Base-by-base conservation (phyloP, 2,329 filamentous ascomycete genomes). In the Trichoderma sp. region DNA sequence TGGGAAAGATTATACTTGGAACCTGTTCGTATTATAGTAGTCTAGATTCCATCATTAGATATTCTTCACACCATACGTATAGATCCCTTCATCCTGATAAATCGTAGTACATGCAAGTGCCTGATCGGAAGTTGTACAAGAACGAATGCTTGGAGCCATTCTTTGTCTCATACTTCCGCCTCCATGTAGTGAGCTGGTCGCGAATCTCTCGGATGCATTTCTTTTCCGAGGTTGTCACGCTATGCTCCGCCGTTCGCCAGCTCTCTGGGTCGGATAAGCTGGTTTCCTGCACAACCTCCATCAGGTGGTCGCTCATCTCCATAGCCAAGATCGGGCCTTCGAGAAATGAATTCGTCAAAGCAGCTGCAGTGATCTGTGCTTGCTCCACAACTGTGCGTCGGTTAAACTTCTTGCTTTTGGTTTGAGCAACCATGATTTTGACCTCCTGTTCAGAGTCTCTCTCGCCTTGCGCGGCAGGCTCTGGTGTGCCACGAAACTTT, bases 321-420 rank as follows among this genome's bases (percentile, higher is more conserved):
- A 98, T 91, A 0, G 94, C 95, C 11, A 92, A 88, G 70, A 97
- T 92, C 0, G 94, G 93, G 0, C 92, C 92, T 35, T 91, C 87
- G 5, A 92, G 83, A 73, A 93, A 93, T 5, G 87, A 87, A 37
- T 91, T 87, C 14, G 93, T 86, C 43, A 94, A 84, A 68, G 87
- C 87, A 35, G 87, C 85, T 5, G 84, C 84, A 72, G 83, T 85
- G 68, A 77, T 78, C 79, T 88, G 88, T 71, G 91, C 91, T 73
- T 94, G 91, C 77, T 97, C 93, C 59, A 97, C 90, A 61, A 98
- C 93, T 33, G 90, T 90, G 76, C 90, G 89, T 65, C 95, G 89
- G 80, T 97, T 97, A 72, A 91, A 92, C 82, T 97, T 98, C 81
- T 97, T 97, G 79, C 90, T 93, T 74, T 91, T 89, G 61, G 93